Evolutionary conservation across 768 basidiomycete species (phyloP), one percentile per base, ranked within the genome.

Genomic region (Harrya chromipes): DNA sequence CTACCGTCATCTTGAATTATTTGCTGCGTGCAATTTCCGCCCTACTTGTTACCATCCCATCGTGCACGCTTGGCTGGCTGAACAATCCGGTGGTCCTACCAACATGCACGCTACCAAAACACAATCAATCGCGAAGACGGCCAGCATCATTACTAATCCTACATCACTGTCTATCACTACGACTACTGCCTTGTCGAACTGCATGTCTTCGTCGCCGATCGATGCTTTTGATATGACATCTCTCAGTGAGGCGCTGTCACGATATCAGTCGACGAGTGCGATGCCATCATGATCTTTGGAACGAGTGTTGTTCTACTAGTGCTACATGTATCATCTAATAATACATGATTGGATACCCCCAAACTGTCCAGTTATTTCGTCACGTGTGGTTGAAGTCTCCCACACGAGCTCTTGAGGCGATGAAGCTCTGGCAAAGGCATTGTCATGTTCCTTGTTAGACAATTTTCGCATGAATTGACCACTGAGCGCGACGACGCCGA

Each of bases 1-100:
- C 59, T 72, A 63, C 17, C 72, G 70, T 3, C 74, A 76, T 41
- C 70, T 83, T 4, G 73, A 78, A 42, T 38, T 77, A 14, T 81
- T 78, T 49, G 64, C 69, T 17, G 70, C 72, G 1, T 79, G 75
- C 56, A 60, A 63, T 8, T 70, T 63, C 54, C 45, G 55, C 11
- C 78, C 79, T 2, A 71, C 74, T 0, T 20, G 52, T n/a, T 62
- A 65, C 16, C 70, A 76, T 48, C 72, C 72, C n/a, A 49, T 71
- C 27, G 65, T 77, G n/a, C 58, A 59, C 21, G 69, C 70, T 31
- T 75, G 74, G 74, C 53, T 70, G 36, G 52, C 61, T 17, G 66
- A 68, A 46, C 65, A 62, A 19, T 65, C 55, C 33, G 53, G 65
- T 40, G 50, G 55, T 6, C 27, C 40, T 41, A 24, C 49, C 11